Base-by-base conservation (phyloP, 495 filamentous ascomycete genomes). In the Parathielavia hyrcaniae region DNA sequence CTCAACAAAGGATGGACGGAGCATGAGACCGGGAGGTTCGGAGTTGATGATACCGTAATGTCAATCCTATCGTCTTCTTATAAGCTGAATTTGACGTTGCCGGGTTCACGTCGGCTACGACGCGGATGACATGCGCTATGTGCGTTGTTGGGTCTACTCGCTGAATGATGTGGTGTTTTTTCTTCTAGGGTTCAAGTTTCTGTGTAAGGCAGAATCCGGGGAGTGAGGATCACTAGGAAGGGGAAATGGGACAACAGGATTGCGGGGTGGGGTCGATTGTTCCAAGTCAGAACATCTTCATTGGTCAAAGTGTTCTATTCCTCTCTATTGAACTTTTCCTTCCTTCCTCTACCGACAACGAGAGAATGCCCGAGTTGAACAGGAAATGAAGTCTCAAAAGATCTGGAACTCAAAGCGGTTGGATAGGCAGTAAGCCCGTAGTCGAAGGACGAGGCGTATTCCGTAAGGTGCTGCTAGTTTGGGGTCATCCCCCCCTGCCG, bases 191-290 rank as follows among this genome's bases (percentile, higher is more conserved):
- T n/a, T n/a, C n/a, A n/a, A 61, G 59, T 43, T 43, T 53, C 57
- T 36, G 59, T 57, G 13, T 61, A 61, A 53, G 59, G 17, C 57
- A 59, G 34, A 59, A 53, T 19, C 44, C 46, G 44, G 54, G 49
- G 45, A 50, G 32, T 48, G 64, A 12, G 49, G 13, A 34, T 5
- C 30, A 13, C 13, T 14, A n/a, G 4, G 10, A 1, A 34, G 49
- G 20, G 47, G 26, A 2, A 12, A 39, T 2, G 6, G 26, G 26
- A 30, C 3, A n/a, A 30, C 3, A 30, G 26, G 26, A 30, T 30
- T 6, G 26, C 3, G 26, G 6, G 2, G 26, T 3, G 26, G 26
- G 2, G 26, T 30, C 26, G 6, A 2, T 30, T 30, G 26, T 6
- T 30, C 26, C 2, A 30, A 6, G 26, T 2, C 11, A 11, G 14